Evolutionary conservation across 2,329 filamentous ascomycete genomes (phyloP).

Genomic region (Botrytis medusae): DNA sequence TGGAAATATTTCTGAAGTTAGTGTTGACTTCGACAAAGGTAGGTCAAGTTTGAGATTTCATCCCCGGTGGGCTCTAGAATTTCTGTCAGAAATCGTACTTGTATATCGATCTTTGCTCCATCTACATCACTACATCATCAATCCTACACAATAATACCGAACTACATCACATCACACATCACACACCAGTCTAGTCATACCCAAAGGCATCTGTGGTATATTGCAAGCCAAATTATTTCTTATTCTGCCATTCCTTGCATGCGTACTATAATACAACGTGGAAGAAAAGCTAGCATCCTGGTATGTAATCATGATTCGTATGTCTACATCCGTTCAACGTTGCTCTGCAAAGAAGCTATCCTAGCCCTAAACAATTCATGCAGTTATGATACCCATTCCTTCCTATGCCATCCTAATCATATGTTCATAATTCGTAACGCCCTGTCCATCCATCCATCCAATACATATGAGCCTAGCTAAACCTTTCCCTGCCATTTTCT

Average conservation of each 20-base stretch:
- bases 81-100: neutral
- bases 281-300: neutral
- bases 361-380: neutral
- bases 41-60: neutral
- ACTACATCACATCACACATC: neutral
- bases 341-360: neutral
- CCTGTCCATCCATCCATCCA: neutral
- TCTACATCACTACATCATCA: too few species aligned
- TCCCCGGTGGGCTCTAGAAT: neutral
- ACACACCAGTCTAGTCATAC: neutral
- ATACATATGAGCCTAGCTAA: conserved; percentile 3
- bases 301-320: neutral
- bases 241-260: neutral
- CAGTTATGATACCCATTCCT: neutral
- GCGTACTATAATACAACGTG: neutral
- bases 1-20: neutral
- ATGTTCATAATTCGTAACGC: neutral
- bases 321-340: neutral
- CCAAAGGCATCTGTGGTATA: neutral
- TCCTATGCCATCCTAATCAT: neutral
- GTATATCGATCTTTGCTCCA: neutral
- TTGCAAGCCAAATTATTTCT: neutral
- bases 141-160: neutral
- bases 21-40: rapidly evolving
- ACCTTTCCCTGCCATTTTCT: neutral